Base-by-base conservation (phyloP, 345 rosid genomes). In the Ceriops decandra region DNA sequence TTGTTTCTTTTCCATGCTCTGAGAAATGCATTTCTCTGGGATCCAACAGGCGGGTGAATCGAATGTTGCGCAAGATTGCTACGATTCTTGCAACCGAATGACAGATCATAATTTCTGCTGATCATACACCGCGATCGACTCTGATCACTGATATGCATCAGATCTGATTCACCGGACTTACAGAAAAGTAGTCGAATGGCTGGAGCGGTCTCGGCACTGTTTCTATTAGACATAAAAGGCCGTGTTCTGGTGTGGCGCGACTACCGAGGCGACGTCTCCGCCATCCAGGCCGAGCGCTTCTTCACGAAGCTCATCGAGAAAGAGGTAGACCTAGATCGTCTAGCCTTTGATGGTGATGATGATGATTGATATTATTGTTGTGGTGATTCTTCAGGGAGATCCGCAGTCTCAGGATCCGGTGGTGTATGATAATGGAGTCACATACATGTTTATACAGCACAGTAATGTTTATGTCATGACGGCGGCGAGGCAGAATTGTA, bases 371-470 rank as follows among this genome's bases (percentile, higher is more conserved):
- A 7, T 60, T 42, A 42, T 53, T 10, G 26, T 60, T 3, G 11
- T 22, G 35, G 58, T 26, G 30, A 21, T 24, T 56, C 30, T 64
- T 51, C 80, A 95, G 99, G 98, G 96, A 54, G 99, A 95, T 87
- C 90, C 93, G 71, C 92, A 95, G 76, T 88, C 93, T 7, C 97
- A 90, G 77, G 93, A 95, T 87, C 99, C 99, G n/a, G 98, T 91
- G 57, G 97, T 90, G 60, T 88, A 88, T 52, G 99, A 91, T 61
- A 88, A 90, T 73, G 99, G 99, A 70, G 96, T 91, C 52, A 85
- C 87, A 4, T 95, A 95, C 81, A 82, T 95, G 96, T 95, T 87
- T 76, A 82, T 95, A 72, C 98, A 95, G 73, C 99, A 95, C 74
- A 90, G 85, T 80, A 95, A 91, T 68, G 80, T 95, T 68, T 95